Base-by-base conservation (phyloP, 2,329 filamentous ascomycete species). In the Hirsutella thompsonii region DNA sequence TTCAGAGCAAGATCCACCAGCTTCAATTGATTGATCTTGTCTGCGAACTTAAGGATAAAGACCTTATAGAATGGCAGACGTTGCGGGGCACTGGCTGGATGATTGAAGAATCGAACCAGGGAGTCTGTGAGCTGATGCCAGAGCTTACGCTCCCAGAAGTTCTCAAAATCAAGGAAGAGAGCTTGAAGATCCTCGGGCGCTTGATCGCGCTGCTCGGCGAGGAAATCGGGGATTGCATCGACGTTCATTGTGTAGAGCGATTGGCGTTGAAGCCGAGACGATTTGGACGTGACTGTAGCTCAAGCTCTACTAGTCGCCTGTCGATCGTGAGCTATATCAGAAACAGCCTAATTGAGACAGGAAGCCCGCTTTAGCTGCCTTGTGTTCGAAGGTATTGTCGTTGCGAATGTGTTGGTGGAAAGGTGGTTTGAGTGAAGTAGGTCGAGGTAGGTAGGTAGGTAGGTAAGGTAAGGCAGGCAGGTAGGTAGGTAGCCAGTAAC, bases 1-100 rank as follows among this genome's bases (percentile, higher is more conserved):
- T 83, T 85, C 58, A 96, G 68, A 14, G 88, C 92, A 50, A 98
- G 69, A 50, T 85, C 82, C 50, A 98, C 92, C 51, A 96, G 81
- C 74, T 95, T 95, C 48, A 98, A 73, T 69, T 96, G 90, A 68
- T 96, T 98, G 72, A 98, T 95, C 74, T 93, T 95, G 61, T 94
- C 89, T 50, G 89, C 87, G 59, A 98, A 98, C 63, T 83, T 92
- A 61, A 90, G 77, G 63, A 98, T 83, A 69, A 98, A 98, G 54
- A 79, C 80, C 67, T 92, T 87, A 73, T 92, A 98, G 63, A 98
- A 83, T 45, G 80, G 71, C 67, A 98, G 76, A 57, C 90, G 82
- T 67, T 94, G 87, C 44, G 78, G 72, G 42, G 79, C 82, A 64
- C 89, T 96, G 57, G 81, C 77, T 36, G 83, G 74, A 53, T 85